phyloP scores from a whole-genome alignment of 176 grass and related monocot species.

The Miscanthus lutarioriparius region DNA sequence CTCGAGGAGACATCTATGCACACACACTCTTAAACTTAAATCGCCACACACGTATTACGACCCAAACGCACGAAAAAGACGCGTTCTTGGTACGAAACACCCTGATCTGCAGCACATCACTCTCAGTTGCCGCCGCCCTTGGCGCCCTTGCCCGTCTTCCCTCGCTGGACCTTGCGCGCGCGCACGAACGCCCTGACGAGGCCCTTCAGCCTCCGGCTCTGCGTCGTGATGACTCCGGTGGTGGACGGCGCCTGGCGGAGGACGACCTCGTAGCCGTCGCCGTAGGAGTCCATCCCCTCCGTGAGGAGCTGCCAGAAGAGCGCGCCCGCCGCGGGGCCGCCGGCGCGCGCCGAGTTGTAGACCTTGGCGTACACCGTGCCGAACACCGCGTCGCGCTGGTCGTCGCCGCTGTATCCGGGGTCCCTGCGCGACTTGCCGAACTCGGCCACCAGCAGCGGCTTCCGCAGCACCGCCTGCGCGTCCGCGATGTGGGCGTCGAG shows the following conservation, averaged over 20 bases:
- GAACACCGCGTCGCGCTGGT: conserved; percentile 65
- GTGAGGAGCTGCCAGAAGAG: conserved; percentile 91
- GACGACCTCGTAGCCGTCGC: conserved; percentile 86
- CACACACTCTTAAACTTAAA: background rate
- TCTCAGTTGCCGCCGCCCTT: conserved; percentile 28
- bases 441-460: conserved; percentile 82
- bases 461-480: conserved; percentile 46
- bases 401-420: conserved; percentile 56
- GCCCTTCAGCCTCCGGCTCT: conserved; percentile 57
- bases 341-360: conserved; percentile 62
- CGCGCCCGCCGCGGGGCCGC: conserved; percentile 55
- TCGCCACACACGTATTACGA: background rate
- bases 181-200: conserved; percentile 48
- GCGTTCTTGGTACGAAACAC: background rate
- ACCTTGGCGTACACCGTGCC: conserved; percentile 65
- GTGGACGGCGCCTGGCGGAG: conserved; percentile 61
- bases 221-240: conserved; percentile 51
- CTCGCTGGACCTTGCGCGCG: conserved; percentile 13
- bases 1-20: conserved; percentile 52
- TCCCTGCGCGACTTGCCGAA: conserved; percentile 82
- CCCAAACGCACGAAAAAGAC: background rate
- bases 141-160: conserved; percentile 5
- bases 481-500: conserved; percentile 79
- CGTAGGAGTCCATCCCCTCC: conserved; percentile 81
- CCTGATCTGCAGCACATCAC: background rate